Evolutionary conservation across 2,329 filamentous ascomycete genomes (phyloP).

Genomic region (Fulvia fulva): DNA sequence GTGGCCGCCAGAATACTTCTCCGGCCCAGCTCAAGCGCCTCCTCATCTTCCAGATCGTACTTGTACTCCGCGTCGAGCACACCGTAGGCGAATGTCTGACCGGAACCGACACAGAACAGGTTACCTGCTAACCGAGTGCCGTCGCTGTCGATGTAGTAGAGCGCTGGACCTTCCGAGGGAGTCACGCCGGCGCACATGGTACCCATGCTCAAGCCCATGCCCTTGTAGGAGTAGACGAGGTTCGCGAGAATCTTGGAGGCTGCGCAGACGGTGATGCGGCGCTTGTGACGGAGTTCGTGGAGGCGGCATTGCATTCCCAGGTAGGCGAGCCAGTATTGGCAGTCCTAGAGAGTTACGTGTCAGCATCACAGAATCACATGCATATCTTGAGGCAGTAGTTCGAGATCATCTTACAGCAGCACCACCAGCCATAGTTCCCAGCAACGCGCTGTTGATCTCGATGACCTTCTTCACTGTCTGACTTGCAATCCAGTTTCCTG

Average conservation of each 20-base stretch:
- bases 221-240: conserved; percentile 97
- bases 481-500: conserved; percentile 98
- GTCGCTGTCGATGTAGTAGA: conserved; percentile 99
- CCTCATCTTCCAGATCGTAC: conserved; percentile 82
- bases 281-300: conserved; percentile 98
- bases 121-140: conserved; percentile 89
- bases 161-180: conserved; percentile 87
- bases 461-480: conserved; percentile 99
- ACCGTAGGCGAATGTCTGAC: conserved; percentile 98
- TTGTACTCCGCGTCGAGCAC: conserved; percentile 93
- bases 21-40: conserved; percentile 84
- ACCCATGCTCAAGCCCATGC: conserved; percentile 97
- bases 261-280: conserved; percentile 93
- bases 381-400: neutral
- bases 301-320: conserved; percentile 98
- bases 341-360: conserved; percentile 60
- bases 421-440: conserved; percentile 97
- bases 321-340: conserved; percentile 99
- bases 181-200: conserved; percentile 99
- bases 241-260: conserved; percentile 98
- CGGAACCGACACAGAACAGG: conserved; percentile 95
- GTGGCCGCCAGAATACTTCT: conserved; percentile 94
- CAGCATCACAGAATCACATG: conserved; percentile 18
- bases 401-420: conserved; percentile 63
- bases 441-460: conserved; percentile 88